A percentile compares a stretch with the other conserved stretches of the same genome.
These are phyloP conservation scores for Salisapilia sapeloensis DNA, from an alignment of 352 stramenopile species.

Conservation along the genomic window DNA sequence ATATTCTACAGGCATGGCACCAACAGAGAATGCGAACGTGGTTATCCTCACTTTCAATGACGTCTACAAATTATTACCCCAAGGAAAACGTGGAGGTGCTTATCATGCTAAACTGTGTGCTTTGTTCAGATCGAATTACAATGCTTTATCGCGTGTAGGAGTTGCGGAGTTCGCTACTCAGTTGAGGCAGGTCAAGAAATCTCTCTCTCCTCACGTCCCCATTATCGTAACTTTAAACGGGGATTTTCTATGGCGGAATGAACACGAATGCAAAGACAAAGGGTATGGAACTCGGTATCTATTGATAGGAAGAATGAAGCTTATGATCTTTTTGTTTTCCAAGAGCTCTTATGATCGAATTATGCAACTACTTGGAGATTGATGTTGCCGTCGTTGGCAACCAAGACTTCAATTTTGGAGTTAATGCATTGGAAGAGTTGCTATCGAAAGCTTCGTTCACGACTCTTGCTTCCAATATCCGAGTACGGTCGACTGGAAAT, in stretches of 20 bases:
- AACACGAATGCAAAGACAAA: constrained; percentile 9
- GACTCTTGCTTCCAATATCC: constrained; percentile 5
- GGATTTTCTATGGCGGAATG: constrained; percentile 10
- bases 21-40: too few relatives aligned
- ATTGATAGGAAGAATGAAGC: background rate
- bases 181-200: constrained; percentile 1
- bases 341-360: constrained; percentile 5
- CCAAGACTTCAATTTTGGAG: constrained; percentile 9
- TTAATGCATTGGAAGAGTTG: constrained; percentile 1
- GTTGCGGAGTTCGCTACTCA: constrained; percentile 7
- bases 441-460: constrained; percentile 2
- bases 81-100: too few relatives aligned
- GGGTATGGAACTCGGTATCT: constrained; percentile 4
- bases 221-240: constrained; percentile 12
- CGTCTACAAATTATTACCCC: constrained; percentile 50
- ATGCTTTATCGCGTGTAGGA: too few relatives aligned
- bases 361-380: constrained; percentile 3
- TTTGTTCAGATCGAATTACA: too few relatives aligned
- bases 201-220: constrained; percentile 2
- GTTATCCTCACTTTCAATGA: constrained; percentile 56
- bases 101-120: too few relatives aligned
- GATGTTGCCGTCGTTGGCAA: constrained; percentile 6
- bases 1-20: too few relatives aligned
- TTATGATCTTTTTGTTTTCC: background rate
- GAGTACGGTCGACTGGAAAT: background rate